Base-by-base conservation (phyloP, 2,329 filamentous ascomycete species). In the Trichoderma polysporum region DNA sequence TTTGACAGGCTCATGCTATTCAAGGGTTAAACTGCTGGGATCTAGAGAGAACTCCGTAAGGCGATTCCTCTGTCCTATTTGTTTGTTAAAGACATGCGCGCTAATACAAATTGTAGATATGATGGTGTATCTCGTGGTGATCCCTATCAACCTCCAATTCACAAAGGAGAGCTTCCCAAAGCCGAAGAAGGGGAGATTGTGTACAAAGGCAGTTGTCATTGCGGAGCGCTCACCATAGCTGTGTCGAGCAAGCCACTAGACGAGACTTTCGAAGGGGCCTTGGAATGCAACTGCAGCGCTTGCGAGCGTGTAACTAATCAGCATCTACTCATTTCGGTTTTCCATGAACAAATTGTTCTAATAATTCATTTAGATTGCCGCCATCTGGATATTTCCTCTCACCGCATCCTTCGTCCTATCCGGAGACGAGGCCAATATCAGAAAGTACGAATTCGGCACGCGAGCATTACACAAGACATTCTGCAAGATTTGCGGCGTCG, bases 171-270 rank as follows among this genome's bases (percentile, higher is more conserved):
- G 2, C 74, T 80, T 39, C 84, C 83, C 2, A 71, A 74, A 3
- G 74, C 68, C 13, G 74, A 75, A 4, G 78, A 80, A 22, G 76
- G 76, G 39, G 77, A 77, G 45, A 77, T 77, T 70, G 61, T 80
- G 10, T 84, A 85, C 70, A 80, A 80, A 15, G 84, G 84, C 9
- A 80, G 81, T 72, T 86, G 84, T 72, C 84, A 86, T 74, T 86
- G 84, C 72, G 84, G 84, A 31, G 79, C 79, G 22, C 76, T 86
- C 27, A 80, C 75, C 17, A 64, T 84, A 1, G 80, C 82, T 1
- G 47, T 85, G 39, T 78, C 76, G 59, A 76, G 76, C 66, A 79
- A 79, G 69, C 78, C 82, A 1, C 71, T 86, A 10, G 77, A 82
- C 71, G 77, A 74, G 71, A 79, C 72, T 12, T 77, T 69, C 31